Conservation (phyloP, 495 filamentous ascomycete species). For the Physcia stellaris region DNA sequence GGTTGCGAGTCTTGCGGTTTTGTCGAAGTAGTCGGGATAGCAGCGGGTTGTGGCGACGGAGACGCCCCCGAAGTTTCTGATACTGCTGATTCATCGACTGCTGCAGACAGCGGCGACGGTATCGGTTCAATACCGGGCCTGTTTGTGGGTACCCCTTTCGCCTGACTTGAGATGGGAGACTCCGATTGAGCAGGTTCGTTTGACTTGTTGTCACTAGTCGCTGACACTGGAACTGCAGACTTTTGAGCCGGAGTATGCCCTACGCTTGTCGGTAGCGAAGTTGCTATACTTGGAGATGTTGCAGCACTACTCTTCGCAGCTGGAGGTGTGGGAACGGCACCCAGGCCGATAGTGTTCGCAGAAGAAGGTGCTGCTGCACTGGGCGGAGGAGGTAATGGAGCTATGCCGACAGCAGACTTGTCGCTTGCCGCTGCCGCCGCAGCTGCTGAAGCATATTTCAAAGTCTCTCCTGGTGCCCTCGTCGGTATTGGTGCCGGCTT, state of each 20-base stretch:
- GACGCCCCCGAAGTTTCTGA: neutral
- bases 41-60: constrained; percentile 2
- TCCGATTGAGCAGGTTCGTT: constrained; percentile 26
- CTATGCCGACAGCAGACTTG: constrained; percentile 76
- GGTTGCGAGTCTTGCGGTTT: constrained; percentile 1
- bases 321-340: constrained; percentile 19
- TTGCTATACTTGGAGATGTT: constrained; percentile 37
- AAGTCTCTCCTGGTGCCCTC: constrained; percentile 69
- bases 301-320: constrained; percentile 33
- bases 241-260: constrained; percentile 25
- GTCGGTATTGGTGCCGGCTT: constrained; percentile 85
- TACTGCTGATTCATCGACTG: constrained; percentile 3
- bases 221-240: constrained; percentile 23
- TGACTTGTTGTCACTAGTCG: constrained; percentile 24
- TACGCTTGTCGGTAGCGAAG: constrained; percentile 35
- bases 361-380: constrained; percentile 13
- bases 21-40: neutral
- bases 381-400: constrained; percentile 71
- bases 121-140: constrained; percentile 24
- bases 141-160: constrained; percentile 21
- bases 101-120: constrained; percentile 19
- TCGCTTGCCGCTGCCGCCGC: constrained; percentile 90
- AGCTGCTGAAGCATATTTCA: constrained; percentile 94
- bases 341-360: constrained; percentile 4
- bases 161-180: constrained; percentile 34